Conservation (phyloP, 345 rosid genomes). For the Citropsis articulata region DNA sequence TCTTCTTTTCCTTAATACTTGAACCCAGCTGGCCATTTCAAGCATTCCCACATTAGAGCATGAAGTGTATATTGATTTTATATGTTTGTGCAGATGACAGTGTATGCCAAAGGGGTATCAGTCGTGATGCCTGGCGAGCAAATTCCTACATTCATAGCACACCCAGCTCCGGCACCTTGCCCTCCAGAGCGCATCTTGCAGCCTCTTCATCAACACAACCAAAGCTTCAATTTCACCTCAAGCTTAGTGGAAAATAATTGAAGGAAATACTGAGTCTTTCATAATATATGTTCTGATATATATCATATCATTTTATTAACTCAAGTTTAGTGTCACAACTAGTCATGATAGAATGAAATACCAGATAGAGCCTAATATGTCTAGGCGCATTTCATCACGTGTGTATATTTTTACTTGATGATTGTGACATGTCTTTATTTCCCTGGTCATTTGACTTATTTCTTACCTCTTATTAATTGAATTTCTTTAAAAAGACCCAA, state of each 20-base stretch:
- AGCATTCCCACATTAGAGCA: background rate
- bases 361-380: background rate
- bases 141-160: slow-evolving; percentile 68
- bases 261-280: background rate
- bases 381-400: background rate
- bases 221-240: background rate
- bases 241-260: slow-evolving; percentile 4
- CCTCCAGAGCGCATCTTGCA: slow-evolving; percentile 37
- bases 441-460: background rate
- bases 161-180: slow-evolving; percentile 59
- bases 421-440: background rate
- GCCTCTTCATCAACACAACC: slow-evolving; percentile 34
- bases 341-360: background rate
- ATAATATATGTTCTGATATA: background rate
- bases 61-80: background rate
- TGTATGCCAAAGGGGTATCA: slow-evolving; percentile 56
- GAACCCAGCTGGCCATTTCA: background rate
- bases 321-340: background rate
- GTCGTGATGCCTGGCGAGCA: slow-evolving; percentile 83
- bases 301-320: background rate
- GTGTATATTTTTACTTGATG: background rate
- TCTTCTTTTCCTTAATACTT: background rate
- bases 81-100: slow-evolving; percentile 41
- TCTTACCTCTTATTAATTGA: background rate
- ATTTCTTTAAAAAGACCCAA: background rate